phyloP scores from a whole-genome alignment of 257 asterid genomes.

The Jasminum sambac region DNA sequence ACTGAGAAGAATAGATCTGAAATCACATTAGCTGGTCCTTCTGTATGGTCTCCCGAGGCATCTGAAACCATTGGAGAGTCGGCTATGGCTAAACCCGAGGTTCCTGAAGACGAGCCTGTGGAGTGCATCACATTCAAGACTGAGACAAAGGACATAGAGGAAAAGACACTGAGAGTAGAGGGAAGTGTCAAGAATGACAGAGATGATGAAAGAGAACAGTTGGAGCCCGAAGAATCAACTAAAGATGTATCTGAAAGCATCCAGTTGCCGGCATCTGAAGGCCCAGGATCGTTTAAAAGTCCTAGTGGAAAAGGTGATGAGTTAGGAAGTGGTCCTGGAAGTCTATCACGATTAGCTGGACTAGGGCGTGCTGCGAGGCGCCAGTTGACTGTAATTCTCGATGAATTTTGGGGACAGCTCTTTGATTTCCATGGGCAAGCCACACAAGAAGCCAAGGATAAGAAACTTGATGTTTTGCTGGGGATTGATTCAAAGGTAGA shows the following conservation, averaged over 20 bases:
- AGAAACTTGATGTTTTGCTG: slow-evolving; percentile 66
- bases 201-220: slow-evolving; percentile 50
- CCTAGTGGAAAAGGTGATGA: slow-evolving; percentile 68
- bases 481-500: slow-evolving; percentile 58
- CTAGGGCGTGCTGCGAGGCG: slow-evolving; percentile 97
- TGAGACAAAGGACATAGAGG: slow-evolving; percentile 42
- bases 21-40: slow-evolving; percentile 34
- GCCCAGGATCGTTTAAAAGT: slow-evolving; percentile 82
- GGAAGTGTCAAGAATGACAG: slow-evolving; percentile 43
- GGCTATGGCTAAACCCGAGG: slow-evolving; percentile 33
- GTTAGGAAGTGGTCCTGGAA: slow-evolving; percentile 82
- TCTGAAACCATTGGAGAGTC: slow-evolving; percentile 32
- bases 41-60: slow-evolving; percentile 32
- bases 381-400: slow-evolving; percentile 63
- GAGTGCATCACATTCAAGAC: slow-evolving; percentile 29
- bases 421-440: slow-evolving; percentile 79
- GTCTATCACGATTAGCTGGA: slow-evolving; percentile 85
- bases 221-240: slow-evolving; percentile 60
- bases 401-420: slow-evolving; percentile 95
- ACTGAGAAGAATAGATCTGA: slow-evolving; percentile 58
- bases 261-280: slow-evolving; percentile 58
- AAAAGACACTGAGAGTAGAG: slow-evolving; percentile 45
- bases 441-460: slow-evolving; percentile 70
- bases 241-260: slow-evolving; percentile 50
- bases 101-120: slow-evolving; percentile 39